Evolutionary conservation across 306 rosid species (phyloP).

Genomic region (Gleditsia sinensis): DNA sequence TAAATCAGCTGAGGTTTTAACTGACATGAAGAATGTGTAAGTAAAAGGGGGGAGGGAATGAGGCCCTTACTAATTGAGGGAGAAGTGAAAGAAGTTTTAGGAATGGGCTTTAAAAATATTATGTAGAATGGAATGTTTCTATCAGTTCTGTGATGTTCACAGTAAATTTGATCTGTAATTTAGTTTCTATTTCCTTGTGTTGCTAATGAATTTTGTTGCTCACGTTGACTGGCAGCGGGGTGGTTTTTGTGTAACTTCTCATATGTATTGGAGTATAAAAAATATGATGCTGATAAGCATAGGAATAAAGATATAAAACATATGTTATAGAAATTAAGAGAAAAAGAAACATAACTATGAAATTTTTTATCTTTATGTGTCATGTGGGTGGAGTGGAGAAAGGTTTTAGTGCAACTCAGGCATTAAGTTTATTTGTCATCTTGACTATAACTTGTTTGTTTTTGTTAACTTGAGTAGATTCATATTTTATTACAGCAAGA

Average conservation of each 20-base stretch:
- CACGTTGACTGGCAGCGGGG: constrained; percentile 15
- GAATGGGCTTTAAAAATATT: constrained; percentile 8
- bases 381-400: neutral
- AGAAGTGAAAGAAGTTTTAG: neutral
- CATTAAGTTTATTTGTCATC: neutral
- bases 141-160: constrained; percentile 5
- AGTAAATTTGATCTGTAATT: neutral
- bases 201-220: constrained; percentile 11
- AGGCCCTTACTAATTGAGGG: constrained; percentile 8
- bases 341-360: neutral
- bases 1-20: neutral
- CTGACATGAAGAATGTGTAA: neutral
- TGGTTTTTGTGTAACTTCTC: constrained; percentile 22
- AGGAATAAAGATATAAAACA: neutral
- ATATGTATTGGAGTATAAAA: constrained; percentile 17
- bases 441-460: constrained; percentile 19
- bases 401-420: neutral
- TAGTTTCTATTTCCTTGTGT: constrained; percentile 8
- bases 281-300: constrained; percentile 13
- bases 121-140: constrained; percentile 9
- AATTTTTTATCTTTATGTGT: constrained; percentile 12
- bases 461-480: constrained; percentile 7
- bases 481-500: constrained; percentile 13
- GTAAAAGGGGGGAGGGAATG: neutral
- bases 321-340: neutral